These are phyloP conservation scores for Fraxinus ornus DNA, from an alignment of 305 asterid species.

Conservation along the genomic window DNA sequence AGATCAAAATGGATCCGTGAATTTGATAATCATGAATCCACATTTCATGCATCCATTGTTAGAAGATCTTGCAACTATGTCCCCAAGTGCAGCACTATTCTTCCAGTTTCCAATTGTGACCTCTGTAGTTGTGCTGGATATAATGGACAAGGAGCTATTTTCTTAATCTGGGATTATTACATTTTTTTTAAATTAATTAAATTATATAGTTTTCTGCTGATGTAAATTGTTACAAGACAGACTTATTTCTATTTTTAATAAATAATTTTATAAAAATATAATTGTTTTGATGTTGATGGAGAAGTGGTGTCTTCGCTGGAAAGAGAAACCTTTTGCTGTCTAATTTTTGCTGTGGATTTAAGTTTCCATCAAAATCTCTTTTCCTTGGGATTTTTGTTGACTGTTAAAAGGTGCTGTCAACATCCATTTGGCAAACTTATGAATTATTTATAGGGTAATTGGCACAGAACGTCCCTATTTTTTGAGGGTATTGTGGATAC, in stretches of 20 bases:
- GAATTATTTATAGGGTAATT: neutral
- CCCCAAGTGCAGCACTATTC: neutral
- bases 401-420: neutral
- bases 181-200: too few relatives aligned
- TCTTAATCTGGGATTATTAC: neutral
- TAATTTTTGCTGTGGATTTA: neutral
- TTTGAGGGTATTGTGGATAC: too few relatives aligned
- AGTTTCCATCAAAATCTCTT: neutral
- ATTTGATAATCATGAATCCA: neutral
- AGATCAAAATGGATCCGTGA: neutral
- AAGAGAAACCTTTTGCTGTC: neutral
- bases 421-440: neutral
- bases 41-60: neutral
- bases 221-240: neutral
- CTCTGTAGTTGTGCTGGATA: neutral
- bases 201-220: neutral
- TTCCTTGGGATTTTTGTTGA: neutral
- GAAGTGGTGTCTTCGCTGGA: neutral
- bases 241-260: neutral
- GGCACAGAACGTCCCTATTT: too few relatives aligned
- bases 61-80: neutral
- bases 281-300: neutral
- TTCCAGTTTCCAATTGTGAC: neutral
- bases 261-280: neutral
- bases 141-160: neutral